Conservation (phyloP, 2,329 filamentous ascomycete genomes). For the Cercospora beticola region DNA sequence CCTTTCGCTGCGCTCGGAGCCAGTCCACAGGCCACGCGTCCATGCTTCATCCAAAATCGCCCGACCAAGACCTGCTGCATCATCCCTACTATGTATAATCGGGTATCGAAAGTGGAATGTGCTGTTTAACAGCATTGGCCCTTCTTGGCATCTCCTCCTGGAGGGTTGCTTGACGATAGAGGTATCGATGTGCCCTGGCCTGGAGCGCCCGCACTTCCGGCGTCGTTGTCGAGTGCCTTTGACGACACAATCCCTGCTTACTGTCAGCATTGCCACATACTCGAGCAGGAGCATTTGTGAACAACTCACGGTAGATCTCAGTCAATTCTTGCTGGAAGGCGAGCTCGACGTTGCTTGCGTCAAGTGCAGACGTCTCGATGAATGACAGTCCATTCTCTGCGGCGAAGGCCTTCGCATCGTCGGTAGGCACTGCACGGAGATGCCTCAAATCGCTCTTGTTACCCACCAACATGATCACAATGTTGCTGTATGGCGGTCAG, state of each 20-base stretch:
- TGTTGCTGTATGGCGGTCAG: conserved; percentile 75
- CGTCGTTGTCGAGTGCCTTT: conserved; percentile 84
- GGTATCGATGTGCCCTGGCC: conserved; percentile 71
- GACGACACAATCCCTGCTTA: conserved; percentile 79
- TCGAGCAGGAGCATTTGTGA: neutral
- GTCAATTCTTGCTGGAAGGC: conserved; percentile 83
- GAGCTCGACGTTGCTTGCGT: conserved; percentile 98
- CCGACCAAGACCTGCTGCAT: conserved; percentile 12
- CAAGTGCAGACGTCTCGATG: conserved; percentile 97
- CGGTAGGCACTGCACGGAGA: conserved; percentile 91
- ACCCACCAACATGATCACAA: conserved; percentile 97
- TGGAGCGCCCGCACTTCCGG: conserved; percentile 44
- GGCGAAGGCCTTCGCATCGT: conserved; percentile 97
- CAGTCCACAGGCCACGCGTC: conserved; percentile 14
- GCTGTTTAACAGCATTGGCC: conserved; percentile 67
- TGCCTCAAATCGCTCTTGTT: conserved; percentile 99
- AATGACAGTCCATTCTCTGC: conserved; percentile 66
- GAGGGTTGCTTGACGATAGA: conserved; percentile 82
- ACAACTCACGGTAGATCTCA: conserved; percentile 79
- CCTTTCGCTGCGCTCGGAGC: conserved; percentile 10
- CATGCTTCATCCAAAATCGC: conserved; percentile 14
- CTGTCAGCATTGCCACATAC: neutral
- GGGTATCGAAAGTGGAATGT: conserved; percentile 13
- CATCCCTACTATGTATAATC: conserved; percentile 10
- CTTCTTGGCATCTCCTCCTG: conserved; percentile 75